These are phyloP conservation scores for Backusella mclennaniae DNA, from an alignment of 192 early-diverging fungal genomes.

Conservation along the genomic window DNA sequence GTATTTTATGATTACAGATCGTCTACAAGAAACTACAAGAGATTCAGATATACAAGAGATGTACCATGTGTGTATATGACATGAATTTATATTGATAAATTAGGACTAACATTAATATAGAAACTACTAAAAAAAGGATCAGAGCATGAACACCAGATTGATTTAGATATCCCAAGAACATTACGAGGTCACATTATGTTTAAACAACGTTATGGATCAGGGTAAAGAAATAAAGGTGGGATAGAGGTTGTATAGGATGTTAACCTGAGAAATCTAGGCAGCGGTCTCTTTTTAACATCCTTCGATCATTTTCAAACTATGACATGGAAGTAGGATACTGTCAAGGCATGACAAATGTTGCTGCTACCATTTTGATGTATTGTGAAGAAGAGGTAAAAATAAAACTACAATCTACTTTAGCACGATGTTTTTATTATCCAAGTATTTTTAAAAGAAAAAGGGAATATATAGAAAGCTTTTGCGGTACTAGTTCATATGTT, in stretches of 20 bases:
- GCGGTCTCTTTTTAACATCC: constrained; percentile 70
- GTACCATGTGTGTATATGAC: constrained; percentile 9
- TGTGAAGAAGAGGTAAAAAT: constrained; percentile 51
- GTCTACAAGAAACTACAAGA: constrained; percentile 5
- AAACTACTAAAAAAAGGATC: constrained; percentile 35
- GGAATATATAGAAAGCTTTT: constrained; percentile 48
- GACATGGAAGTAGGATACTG: constrained; percentile 84
- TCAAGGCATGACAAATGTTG: constrained; percentile 84
- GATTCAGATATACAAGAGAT: constrained; percentile 18
- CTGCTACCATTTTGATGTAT: constrained; percentile 72
- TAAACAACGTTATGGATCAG: constrained; percentile 51
- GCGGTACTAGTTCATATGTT: constrained; percentile 49
- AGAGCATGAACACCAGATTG: constrained; percentile 53
- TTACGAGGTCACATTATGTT: constrained; percentile 61
- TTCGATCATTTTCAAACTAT: constrained; percentile 75
- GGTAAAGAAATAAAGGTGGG: constrained; percentile 32
- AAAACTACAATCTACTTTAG: not conserved
- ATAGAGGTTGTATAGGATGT: not conserved
- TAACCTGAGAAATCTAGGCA: constrained; percentile 47
- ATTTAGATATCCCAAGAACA: constrained; percentile 58
- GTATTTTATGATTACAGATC: constrained; percentile 36
- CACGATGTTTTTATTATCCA: not conserved
- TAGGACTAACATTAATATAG: not conserved
- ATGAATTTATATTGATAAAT: not conserved
- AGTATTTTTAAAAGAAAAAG: not conserved